Evolutionary conservation across 345 rosid species (phyloP), one percentile per base, ranked within the genome.

Genomic region (Angophora floribunda): DNA sequence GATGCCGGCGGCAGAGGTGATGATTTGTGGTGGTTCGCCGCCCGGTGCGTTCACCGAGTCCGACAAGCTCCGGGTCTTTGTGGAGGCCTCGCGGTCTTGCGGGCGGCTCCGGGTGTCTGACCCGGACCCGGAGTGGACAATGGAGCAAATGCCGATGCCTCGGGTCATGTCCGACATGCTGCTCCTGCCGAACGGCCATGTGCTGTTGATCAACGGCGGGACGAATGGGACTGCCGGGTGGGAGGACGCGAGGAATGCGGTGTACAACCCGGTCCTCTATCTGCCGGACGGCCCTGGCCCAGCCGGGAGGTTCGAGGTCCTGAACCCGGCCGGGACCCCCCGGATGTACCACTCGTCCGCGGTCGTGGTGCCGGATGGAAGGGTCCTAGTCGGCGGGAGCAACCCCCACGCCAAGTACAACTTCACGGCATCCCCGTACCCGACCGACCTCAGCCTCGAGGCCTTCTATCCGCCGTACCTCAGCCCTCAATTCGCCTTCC

Each of bases 341-440:
- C 91, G 99, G 47, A 94, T 97, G 97, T 97, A 97, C 91, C 99
- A 97, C 88, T 95, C 99, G 1, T 85, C 97, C 2, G 96, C 97
- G 8, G 90, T 91, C 61, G 92, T 97, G 50, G 89, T 95, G 87
- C 93, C 95, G 79, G 99, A 97, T 85, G 98, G 97, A 36, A 93
- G 99, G 88, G 91, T 97, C 36, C 89, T 97, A 41, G 95, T 97
- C 86, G 98, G 97, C 22, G 99, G 99, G 32, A 96, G 99, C 91
- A 97, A 97, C 88, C 99, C 98, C 26, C 94, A 97, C 92, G 86
- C 85, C 47, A 89, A 51, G 78, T 96, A 97, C 92, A 92, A 95
- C 89, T 96, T 96, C 94, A 94, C 93, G 24, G 95, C 93, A 63
- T n/a, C 85, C 30, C 94, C 93, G 5, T 95, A 94, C 90, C 96